phyloP scores from a whole-genome alignment of 192 early-diverging fungal genomes.

The Coemansia sp. region DNA sequence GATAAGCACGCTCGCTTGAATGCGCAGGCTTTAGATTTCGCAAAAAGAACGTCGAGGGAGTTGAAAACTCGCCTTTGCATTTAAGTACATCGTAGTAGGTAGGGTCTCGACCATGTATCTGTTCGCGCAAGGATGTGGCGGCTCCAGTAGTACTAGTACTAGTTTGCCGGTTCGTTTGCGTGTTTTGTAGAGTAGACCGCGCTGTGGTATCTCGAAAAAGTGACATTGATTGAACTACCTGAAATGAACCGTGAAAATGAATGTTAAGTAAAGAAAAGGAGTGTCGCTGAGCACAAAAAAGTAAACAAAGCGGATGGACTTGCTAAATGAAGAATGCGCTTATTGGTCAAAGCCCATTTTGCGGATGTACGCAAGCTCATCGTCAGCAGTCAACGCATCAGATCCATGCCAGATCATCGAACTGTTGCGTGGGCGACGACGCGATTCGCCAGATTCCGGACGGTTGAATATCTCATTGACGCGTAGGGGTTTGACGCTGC shows the following conservation, averaged over 20 bases:
- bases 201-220: slow-evolving; percentile 23
- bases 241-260: background rate
- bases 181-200: slow-evolving; percentile 10
- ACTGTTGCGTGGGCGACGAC: slow-evolving; percentile 46
- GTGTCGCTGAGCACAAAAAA: slow-evolving; percentile 3
- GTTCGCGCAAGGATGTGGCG: background rate
- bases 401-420: slow-evolving; percentile 55
- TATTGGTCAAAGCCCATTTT: slow-evolving; percentile 51
- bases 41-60: slow-evolving; percentile 31
- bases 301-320: slow-evolving; percentile 10
- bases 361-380: slow-evolving; percentile 51
- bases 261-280: slow-evolving; percentile 6
- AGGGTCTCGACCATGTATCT: slow-evolving; percentile 4
- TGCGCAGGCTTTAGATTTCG: slow-evolving; percentile 29
- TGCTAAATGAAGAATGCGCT: background rate
- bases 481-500: slow-evolving; percentile 41
- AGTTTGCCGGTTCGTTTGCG: slow-evolving; percentile 1
- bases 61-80: slow-evolving; percentile 36
- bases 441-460: slow-evolving; percentile 10
- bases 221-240: slow-evolving; percentile 14
- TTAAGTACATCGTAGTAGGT: slow-evolving; percentile 54
- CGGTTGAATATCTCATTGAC: slow-evolving; percentile 53
- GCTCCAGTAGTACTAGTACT: background rate
- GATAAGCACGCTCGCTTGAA: slow-evolving; percentile 10
- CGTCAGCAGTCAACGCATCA: slow-evolving; percentile 45